Evolutionary conservation across 306 rosid species (phyloP), one percentile per base, ranked within the genome.

Genomic region (Sphenostylis stenocarpa): DNA sequence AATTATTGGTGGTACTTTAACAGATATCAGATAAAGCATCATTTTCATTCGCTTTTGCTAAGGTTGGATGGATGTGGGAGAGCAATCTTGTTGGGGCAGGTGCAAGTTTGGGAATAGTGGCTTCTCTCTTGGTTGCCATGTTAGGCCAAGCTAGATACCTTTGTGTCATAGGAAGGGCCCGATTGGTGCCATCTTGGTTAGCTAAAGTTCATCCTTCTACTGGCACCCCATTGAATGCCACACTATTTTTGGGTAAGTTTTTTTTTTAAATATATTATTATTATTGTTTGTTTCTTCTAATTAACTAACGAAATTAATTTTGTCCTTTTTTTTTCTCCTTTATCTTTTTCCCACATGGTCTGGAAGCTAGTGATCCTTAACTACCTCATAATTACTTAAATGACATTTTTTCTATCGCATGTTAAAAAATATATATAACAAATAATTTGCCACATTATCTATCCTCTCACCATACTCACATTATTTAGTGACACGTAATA

Each of bases 71-170:
- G 96, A 75, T 66, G 10, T 94, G 98, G 98, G 97, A 88, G 31
- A 85, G 96, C 76, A 90, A 91, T 53, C 41, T 90, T 67, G 92
- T 94, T 36, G 98, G 96, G 43, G 98, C 82, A 38, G 97, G 96
- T 23, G 98, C 98, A 80, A 92, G 85, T 68, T 73, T 85, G 78
- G 88, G 88, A 0, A 82, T 82, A 41, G 86, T 94, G 72, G 96
- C 98, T 70, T 94, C 98, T 75, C 91, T 94, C 3, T 65, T 94
- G 72, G 97, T 94, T 13, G 96, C 97, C 3, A 92, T 91, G 97
- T 81, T 90, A 87, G 97, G 98, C 39, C 98, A 94, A 84, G 98
- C 98, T 0, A 86, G 98, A 78, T 94, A 92, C 84, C 96, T 94
- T 73, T 94, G 97, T 85, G 97, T 91, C 1, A 89, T 94, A 45